Conservation (phyloP, 1,284 basidiomycete genomes). For the Heterobasidion irregulare region DNA sequence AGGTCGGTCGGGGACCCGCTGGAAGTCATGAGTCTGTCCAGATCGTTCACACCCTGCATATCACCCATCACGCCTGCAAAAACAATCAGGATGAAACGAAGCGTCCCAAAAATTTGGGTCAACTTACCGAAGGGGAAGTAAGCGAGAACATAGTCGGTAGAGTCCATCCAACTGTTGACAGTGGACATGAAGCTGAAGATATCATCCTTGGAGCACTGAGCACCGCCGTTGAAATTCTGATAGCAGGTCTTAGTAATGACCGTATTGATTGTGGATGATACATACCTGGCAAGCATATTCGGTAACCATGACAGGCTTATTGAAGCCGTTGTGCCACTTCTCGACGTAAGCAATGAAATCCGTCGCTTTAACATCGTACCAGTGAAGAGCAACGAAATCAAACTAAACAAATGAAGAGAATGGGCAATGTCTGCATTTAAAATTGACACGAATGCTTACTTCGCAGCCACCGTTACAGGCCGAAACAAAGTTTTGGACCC, state of each 20-base stretch:
- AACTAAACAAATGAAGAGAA: conserved; percentile 28
- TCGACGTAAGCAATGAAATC: conserved; percentile 44
- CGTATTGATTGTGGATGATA: background rate
- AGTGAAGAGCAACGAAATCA: conserved; percentile 44
- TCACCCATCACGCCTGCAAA: conserved; percentile 48
- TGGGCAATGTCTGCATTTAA: conserved; percentile 18
- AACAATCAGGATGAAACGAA: conserved; percentile 3
- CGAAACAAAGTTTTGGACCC: conserved; percentile 54
- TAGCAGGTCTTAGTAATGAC: background rate
- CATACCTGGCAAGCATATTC: conserved; percentile 62
- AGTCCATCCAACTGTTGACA: conserved; percentile 50
- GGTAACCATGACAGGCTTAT: conserved; percentile 49
- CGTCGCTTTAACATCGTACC: conserved; percentile 46
- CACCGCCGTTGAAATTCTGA: conserved; percentile 31
- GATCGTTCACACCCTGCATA: conserved; percentile 60
- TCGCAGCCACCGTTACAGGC: conserved; percentile 42
- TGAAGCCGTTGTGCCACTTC: conserved; percentile 43
- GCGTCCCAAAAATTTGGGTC: background rate
- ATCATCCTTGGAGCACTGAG: conserved; percentile 39
- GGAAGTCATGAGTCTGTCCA: conserved; percentile 40
- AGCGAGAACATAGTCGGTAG: conserved; percentile 40
- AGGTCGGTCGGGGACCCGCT: conserved; percentile 39
- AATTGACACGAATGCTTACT: conserved; percentile 28
- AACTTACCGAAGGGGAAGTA: conserved; percentile 68
- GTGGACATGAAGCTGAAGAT: conserved; percentile 50